Evolutionary conservation across 306 rosid species (phyloP).

Genomic region (Acacia melanoxylon): DNA sequence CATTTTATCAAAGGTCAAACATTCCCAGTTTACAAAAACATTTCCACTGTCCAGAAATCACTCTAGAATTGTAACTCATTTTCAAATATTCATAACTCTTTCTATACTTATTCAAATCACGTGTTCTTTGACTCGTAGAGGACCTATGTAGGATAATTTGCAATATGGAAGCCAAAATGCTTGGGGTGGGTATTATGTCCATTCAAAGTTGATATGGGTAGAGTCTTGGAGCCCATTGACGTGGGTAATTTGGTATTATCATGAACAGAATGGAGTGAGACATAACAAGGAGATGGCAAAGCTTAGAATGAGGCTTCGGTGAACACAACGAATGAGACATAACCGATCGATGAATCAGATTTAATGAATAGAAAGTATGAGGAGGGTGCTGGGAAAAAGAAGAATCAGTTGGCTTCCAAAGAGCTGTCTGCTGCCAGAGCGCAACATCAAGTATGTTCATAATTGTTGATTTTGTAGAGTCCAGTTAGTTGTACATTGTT

Average conservation of each 20-base stretch:
- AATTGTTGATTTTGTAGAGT: not conserved
- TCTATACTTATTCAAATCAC: too few species aligned
- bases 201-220: not conserved
- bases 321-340: too few species aligned
- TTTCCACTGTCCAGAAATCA: too few species aligned
- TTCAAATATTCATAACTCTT: too few species aligned
- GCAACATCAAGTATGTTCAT: slow-evolving; percentile 15
- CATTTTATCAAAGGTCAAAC: too few species aligned
- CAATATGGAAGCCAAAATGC: slow-evolving; percentile 57
- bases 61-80: too few species aligned
- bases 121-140: slow-evolving; percentile 13
- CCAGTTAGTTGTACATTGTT: not conserved
- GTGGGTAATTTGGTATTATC: not conserved
- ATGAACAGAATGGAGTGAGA: slow-evolving; percentile 52
- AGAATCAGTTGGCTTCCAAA: slow-evolving; percentile 60
- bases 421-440: slow-evolving; percentile 41
- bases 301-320: slow-evolving; percentile 62
- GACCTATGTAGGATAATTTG: slow-evolving; percentile 59
- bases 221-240: not conserved
- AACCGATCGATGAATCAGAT: slow-evolving; percentile 50
- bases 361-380: slow-evolving; percentile 48
- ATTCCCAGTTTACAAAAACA: too few species aligned
- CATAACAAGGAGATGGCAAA: slow-evolving; percentile 50
- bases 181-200: slow-evolving; percentile 44
- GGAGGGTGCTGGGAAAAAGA: slow-evolving; percentile 58